Evolutionary conservation across 2,329 filamentous ascomycete genomes (phyloP).

Genomic region (Colletotrichum brevisporum): DNA sequence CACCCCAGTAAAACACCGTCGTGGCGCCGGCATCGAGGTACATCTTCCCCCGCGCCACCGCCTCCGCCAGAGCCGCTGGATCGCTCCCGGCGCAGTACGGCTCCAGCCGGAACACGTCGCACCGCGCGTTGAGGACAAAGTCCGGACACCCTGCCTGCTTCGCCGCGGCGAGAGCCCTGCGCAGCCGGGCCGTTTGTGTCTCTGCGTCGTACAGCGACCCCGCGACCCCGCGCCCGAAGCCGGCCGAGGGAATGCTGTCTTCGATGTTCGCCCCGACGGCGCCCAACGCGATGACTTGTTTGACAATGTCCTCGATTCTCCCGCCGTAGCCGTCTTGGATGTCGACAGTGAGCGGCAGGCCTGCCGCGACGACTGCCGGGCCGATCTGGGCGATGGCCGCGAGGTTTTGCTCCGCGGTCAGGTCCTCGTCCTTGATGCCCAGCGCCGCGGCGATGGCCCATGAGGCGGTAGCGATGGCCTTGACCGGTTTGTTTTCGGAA

Average conservation of each 20-base stretch:
- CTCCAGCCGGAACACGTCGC: slow-evolving; percentile 63
- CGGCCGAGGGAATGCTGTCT: too few species aligned
- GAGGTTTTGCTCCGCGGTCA: slow-evolving; percentile 67
- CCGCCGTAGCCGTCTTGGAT: slow-evolving; percentile 73
- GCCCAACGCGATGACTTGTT: slow-evolving; percentile 56
- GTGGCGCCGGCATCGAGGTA: slow-evolving; percentile 71
- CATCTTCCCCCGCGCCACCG: slow-evolving; percentile 66
- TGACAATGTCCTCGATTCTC: slow-evolving; percentile 59
- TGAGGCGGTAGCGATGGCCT: slow-evolving; percentile 64
- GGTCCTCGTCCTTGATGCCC: slow-evolving; percentile 61
- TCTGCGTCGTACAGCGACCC: too few species aligned
- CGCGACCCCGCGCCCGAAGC: too few species aligned
- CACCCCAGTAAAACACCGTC: slow-evolving; percentile 74
- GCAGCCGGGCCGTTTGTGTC: too few species aligned
- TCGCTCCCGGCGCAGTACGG: slow-evolving; percentile 47
- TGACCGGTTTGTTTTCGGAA: slow-evolving; percentile 51
- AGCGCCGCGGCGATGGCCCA: slow-evolving; percentile 64
- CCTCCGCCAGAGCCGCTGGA: slow-evolving; percentile 59
- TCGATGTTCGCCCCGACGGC: too few species aligned
- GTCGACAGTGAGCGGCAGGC: slow-evolving; percentile 68
- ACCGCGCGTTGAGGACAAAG: slow-evolving; percentile 71
- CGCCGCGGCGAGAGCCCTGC: too few species aligned
- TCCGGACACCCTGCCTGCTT: slow-evolving; percentile 61
- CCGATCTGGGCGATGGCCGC: slow-evolving; percentile 61
- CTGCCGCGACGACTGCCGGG: slow-evolving; percentile 53